phyloP scores from a whole-genome alignment of 1,284 basidiomycete genomes.

The Omphalotus olearius region DNA sequence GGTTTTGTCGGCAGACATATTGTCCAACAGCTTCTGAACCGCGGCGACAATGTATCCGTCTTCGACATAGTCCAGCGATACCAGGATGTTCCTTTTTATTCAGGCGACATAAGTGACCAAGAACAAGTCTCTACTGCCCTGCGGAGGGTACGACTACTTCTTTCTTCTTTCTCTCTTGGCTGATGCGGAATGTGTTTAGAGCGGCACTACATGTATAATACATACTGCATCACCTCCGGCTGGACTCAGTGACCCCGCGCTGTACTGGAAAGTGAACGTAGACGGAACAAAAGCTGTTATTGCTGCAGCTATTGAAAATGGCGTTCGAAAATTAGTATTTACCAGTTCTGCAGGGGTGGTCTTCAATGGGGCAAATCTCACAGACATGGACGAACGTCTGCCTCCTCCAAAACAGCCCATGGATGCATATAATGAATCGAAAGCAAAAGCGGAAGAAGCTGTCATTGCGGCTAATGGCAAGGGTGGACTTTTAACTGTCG shows the following conservation, averaged over 20 bases:
- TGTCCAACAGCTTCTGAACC: slow-evolving; percentile 74
- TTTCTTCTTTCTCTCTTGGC: slow-evolving; percentile 12
- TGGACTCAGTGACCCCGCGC: slow-evolving; percentile 62
- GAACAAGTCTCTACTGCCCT: slow-evolving; percentile 70
- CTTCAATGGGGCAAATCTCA: slow-evolving; percentile 80
- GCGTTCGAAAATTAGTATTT: slow-evolving; percentile 87
- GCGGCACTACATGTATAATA: slow-evolving; percentile 83
- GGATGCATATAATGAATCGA: slow-evolving; percentile 97
- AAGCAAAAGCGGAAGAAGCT: slow-evolving; percentile 84
- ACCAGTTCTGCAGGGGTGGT: slow-evolving; percentile 94
- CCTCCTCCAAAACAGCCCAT: slow-evolving; percentile 73
- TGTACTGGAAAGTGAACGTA: slow-evolving; percentile 95
- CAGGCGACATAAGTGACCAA: slow-evolving; percentile 82
- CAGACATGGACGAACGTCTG: slow-evolving; percentile 88
- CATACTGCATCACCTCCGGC: slow-evolving; percentile 94
- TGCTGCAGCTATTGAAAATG: slow-evolving; percentile 67
- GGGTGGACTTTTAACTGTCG: slow-evolving; percentile 82
- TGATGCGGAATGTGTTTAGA: slow-evolving; percentile 36
- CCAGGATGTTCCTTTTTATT: slow-evolving; percentile 80
- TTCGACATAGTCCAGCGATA: slow-evolving; percentile 91
- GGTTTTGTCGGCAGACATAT: slow-evolving; percentile 92
- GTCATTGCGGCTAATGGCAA: slow-evolving; percentile 86
- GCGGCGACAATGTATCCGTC: slow-evolving; percentile 79
- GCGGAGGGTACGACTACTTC: slow-evolving; percentile 51
- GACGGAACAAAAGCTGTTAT: slow-evolving; percentile 88